A percentile compares a stretch with the other conserved stretches of the same genome.
Conservation (phyloP, 495 filamentous ascomycete genomes). For the Annulohypoxylon moriforme region DNA sequence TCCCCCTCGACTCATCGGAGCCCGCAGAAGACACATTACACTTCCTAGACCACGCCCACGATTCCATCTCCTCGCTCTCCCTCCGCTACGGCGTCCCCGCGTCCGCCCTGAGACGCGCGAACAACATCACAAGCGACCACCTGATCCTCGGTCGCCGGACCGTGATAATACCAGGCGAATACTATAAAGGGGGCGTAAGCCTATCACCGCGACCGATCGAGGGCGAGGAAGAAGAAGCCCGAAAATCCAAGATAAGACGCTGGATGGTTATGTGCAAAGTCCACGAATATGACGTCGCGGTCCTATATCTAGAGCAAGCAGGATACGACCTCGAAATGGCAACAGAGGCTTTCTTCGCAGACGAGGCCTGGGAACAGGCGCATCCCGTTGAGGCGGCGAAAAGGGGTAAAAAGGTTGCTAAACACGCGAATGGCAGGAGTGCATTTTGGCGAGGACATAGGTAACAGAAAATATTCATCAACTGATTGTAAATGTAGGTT, state of each 20-base stretch:
- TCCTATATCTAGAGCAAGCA: slow-evolving; percentile 74
- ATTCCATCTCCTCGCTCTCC: slow-evolving; percentile 72
- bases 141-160: slow-evolving; percentile 73
- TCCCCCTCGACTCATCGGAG: slow-evolving; percentile 31
- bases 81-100: slow-evolving; percentile 73
- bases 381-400: slow-evolving; percentile 66
- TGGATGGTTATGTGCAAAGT: slow-evolving; percentile 80
- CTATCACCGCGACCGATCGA: slow-evolving; percentile 73
- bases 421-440: slow-evolving; percentile 27
- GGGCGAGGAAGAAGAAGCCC: slow-evolving; percentile 73
- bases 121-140: slow-evolving; percentile 72
- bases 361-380: slow-evolving; percentile 77
- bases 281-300: slow-evolving; percentile 76
- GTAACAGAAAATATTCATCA: slow-evolving; percentile 7
- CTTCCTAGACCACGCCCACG: slow-evolving; percentile 70
- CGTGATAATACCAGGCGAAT: slow-evolving; percentile 73
- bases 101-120: slow-evolving; percentile 65
- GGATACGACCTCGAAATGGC: slow-evolving; percentile 73
- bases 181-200: slow-evolving; percentile 70
- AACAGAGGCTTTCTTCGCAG: slow-evolving; percentile 68
- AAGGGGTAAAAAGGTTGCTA: slow-evolving; percentile 52
- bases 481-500: background rate
- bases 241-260: slow-evolving; percentile 71
- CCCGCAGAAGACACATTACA: slow-evolving; percentile 70
- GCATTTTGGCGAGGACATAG: slow-evolving; percentile 27